These are phyloP conservation scores for Capronia epimyces DNA, from an alignment of 2,329 filamentous ascomycete genomes.

Conservation along the genomic window DNA sequence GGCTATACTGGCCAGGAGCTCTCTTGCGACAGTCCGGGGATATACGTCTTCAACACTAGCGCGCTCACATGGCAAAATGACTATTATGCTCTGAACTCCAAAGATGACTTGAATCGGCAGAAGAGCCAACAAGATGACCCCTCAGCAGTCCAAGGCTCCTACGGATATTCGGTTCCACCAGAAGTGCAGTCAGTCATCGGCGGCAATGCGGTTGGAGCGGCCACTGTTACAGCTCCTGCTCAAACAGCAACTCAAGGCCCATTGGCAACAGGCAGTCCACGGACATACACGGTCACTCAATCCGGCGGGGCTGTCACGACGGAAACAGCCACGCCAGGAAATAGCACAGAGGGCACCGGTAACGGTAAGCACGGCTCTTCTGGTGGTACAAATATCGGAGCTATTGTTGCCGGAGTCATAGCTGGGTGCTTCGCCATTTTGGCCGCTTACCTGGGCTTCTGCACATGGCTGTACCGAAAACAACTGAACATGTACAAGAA, in stretches of 20 bases:
- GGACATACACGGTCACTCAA: constrained; percentile 60
- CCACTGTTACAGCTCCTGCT: constrained; percentile 61
- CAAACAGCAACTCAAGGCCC: constrained; percentile 62
- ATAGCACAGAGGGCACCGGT: constrained; percentile 45
- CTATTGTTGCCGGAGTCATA: constrained; percentile 55
- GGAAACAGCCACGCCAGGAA: constrained; percentile 35
- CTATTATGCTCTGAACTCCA: constrained; percentile 60
- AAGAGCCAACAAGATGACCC: constrained; percentile 49
- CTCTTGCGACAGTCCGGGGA: constrained; percentile 61
- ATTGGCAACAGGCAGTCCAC: constrained; percentile 62
- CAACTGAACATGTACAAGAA: constrained; percentile 65
- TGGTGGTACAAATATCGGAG: constrained; percentile 46
- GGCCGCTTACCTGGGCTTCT: constrained; percentile 69
- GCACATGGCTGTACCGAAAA: constrained; percentile 68
- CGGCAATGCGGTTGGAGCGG: constrained; percentile 59
- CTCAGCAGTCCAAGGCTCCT: constrained; percentile 54
- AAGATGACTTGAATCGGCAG: constrained; percentile 45
- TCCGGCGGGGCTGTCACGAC: constrained; percentile 40
- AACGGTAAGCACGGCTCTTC: constrained; percentile 25
- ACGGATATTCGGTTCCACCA: constrained; percentile 65
- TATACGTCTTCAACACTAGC: constrained; percentile 73
- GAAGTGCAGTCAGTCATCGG: constrained; percentile 62
- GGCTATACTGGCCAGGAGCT: constrained; percentile 60
- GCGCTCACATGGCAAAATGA: constrained; percentile 62
- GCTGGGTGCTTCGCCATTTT: constrained; percentile 61